Base-by-base conservation (phyloP, 495 filamentous ascomycete species). In the Cercophora samala region DNA sequence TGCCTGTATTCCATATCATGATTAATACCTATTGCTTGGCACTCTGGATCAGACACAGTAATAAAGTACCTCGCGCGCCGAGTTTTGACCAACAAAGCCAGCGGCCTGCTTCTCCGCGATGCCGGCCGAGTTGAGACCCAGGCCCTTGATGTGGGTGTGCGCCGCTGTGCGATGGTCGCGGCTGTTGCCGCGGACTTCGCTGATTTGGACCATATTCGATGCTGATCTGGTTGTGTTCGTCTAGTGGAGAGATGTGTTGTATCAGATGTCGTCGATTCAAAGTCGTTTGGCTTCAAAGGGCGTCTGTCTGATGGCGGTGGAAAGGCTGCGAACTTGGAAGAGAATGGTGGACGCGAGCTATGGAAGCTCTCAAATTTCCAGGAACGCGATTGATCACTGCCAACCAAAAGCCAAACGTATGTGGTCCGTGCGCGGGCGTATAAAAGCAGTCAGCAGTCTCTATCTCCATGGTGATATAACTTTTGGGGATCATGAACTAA, bases 81-180 rank as follows among this genome's bases (percentile, higher is more conserved):
- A 83, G 55, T 86, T 82, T 79, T 99, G 95, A 58, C 95, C 95
- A 53, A 97, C 90, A 71, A 97, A 97, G 62, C 93, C 92, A 76
- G 87, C 88, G 21, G 86, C 84, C 58, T 88, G 80, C 60, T 83
- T 83, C 73, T 96, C 92, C 66, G 95, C 91, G 52, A 85, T 88
- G 54, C 94, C 94, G 84, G 96, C 90, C 23, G 85, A 75, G 62
- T 89, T 89, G 64, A 99, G 81, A 21, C 95, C 95, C 19, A 99
- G 84, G 46, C 93, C 93, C 76, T 91, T 95, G 82, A 99, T 99
- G 79, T 99, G 95, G 19, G 95, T 95, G 78, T 99, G 95, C 66
- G 94, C 91, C 46, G 95, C 93, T 24, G 94, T 99, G 72, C 96
- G 88, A 79, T 95, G 93, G 78, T 97, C 93, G 84, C 95, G 93